These are phyloP conservation scores for Chalara sp. DNA, from an alignment of 2,329 filamentous ascomycete genomes.

Conservation along the genomic window DNA sequence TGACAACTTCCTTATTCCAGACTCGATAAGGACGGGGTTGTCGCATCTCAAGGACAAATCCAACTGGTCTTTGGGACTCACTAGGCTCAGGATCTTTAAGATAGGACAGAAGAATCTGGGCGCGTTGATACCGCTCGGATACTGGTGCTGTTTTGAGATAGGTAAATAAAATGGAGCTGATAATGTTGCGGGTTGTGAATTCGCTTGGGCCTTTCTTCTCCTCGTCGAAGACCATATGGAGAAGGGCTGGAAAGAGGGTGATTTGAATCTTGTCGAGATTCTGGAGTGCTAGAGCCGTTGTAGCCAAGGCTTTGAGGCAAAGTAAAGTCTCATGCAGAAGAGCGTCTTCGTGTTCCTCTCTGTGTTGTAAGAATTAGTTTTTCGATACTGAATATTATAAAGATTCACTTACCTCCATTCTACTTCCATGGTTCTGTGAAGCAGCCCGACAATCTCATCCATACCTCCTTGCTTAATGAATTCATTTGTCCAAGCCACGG, in stretches of 20 bases:
- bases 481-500: conserved; percentile 87
- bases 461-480: conserved; percentile 89
- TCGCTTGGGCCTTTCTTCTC: conserved; percentile 97
- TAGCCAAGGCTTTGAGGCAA: conserved; percentile 90
- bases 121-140: conserved; percentile 58
- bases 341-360: conserved; percentile 92
- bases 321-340: conserved; percentile 87
- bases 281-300: conserved; percentile 77
- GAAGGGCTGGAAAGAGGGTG: conserved; percentile 76
- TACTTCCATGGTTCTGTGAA: conserved; percentile 89
- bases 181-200: conserved; percentile 86
- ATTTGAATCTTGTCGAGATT: conserved; percentile 74
- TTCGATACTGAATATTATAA: too few relatives aligned
- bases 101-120: conserved; percentile 68
- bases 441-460: conserved; percentile 78
- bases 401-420: conserved; percentile 74
- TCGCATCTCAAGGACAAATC: conserved; percentile 86
- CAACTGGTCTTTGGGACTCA: conserved; percentile 69
- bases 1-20: conserved; percentile 88
- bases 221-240: conserved; percentile 91
- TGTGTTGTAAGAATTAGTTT: conserved; percentile 27
- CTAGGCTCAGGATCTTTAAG: conserved; percentile 72
- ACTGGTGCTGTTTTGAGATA: conserved; percentile 67
- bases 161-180: conserved; percentile 82
- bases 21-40: conserved; percentile 81